Evolutionary conservation across 2,329 filamentous ascomycete genomes (phyloP), one percentile per base, ranked within the genome.

Genomic region (Ophiostoma australiae): DNA sequence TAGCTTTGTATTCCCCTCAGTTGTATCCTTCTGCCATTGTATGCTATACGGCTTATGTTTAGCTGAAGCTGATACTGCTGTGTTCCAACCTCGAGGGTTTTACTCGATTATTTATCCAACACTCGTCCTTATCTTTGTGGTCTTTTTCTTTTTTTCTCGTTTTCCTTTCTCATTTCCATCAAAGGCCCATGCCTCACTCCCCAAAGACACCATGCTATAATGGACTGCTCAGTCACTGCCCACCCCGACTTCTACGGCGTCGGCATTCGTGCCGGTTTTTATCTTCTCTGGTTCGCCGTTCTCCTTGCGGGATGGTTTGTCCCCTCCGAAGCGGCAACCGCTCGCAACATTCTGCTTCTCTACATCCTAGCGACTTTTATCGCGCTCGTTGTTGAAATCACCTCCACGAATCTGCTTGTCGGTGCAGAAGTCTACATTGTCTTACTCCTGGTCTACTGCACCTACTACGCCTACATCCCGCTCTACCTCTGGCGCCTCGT

Each of bases 221-320:
- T 83, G 61, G 86, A 75, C 75, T 89, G 85, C 58, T 86, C 84
- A 1, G 87, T 78, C 2, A 87, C 83, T 39, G 70, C 58, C 41
- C 69, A 69, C 68, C 70, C 70, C 13, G 70, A 73, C 33, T 61
- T 71, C 55, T 73, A 73, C 70, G 72, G 72, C 31, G 63, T 70
- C 11, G 70, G 72, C 65, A 70, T 73, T 55, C 70, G 72, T 8
- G 44, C 33, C 39, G 72, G 63, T 37, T 71, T 71, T 37, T 73
- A 73, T 55, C 27, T 71, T 31, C 72, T 69, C 8, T 73, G 71
- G 71, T 70, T 70, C 13, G 72, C 68, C 44, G 20, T 68, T 33
- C 23, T 73, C 2, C 5, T 69, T 1, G 61, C 65, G 1, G 17
- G 39, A 15, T 72, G 70, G 70, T 13, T 73, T 4, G 44, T 44